Percentiles rank a stretch among this genome's conserved stretches.
Evolutionary conservation across 2,329 filamentous ascomycete species (phyloP).

Genomic region (Hirsutella minnesotensis): DNA sequence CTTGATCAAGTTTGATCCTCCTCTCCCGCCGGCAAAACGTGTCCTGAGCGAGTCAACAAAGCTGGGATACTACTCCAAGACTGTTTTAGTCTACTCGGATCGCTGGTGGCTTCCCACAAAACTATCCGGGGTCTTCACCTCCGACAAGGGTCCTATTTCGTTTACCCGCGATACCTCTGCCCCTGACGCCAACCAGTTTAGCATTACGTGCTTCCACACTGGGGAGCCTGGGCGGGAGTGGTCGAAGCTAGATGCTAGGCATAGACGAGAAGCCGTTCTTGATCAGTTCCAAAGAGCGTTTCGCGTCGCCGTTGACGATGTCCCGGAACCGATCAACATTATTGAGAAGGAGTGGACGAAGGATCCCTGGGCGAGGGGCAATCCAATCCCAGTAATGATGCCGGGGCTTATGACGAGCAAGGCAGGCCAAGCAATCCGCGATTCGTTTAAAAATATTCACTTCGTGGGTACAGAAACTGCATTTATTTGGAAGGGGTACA

Average conservation of each 20-base stretch:
- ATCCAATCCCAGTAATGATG: background rate
- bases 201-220: background rate
- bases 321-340: too few relatives aligned
- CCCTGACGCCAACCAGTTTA: background rate
- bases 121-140: background rate
- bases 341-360: constrained; percentile 24
- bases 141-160: too few relatives aligned
- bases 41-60: background rate
- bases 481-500: background rate
- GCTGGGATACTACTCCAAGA: background rate
- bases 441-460: background rate
- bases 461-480: background rate
- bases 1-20: background rate
- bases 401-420: background rate
- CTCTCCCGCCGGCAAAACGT: background rate
- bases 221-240: background rate
- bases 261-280: too few relatives aligned
- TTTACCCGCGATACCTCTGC: too few relatives aligned
- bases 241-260: too few relatives aligned
- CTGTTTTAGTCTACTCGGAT: background rate
- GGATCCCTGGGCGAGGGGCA: constrained; percentile 24
- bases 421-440: background rate
- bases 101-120: background rate
- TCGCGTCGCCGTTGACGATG: too few relatives aligned
- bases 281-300: too few relatives aligned